Base-by-base conservation (phyloP, 1,284 basidiomycete genomes). In the Apiotrichum sp. region DNA sequence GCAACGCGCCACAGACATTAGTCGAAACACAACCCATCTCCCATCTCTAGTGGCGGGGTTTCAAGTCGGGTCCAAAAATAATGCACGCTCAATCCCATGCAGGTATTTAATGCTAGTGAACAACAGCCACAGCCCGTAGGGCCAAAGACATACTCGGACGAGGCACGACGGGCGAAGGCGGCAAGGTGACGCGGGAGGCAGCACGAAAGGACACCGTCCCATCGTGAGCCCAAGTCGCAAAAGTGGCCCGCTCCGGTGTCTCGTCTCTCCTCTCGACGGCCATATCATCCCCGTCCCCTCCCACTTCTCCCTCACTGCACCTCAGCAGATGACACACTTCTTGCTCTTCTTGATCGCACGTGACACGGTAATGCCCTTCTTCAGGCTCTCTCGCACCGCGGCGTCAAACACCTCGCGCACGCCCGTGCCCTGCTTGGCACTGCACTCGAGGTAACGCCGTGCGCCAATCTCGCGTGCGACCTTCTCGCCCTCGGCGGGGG, bases 401-500 rank as follows among this genome's bases (percentile, higher is more conserved):
- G 88, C 83, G 59, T 87, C 84, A 75, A 98, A 98, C 46, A 98
- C 93, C 55, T 95, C 90, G 60, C 87, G 85, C 35, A 98, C 92
- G 41, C 92, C 92, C 33, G 81, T 80, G 13, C 90, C 89, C 29
- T 86, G 86, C 80, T 96, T 95, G 47, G 95, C 90, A 22, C 87
- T 91, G 77, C 95, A 99, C 77, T 99, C 93, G 62, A 89, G 80
- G 73, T 98, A 98, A 72, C 74, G 66, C 47, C 84, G 86, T n/a
- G 95, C 93, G 29, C 91, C 90, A 57, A 98, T 97, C 70, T 96
- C 90, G 64, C 84, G 84, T 13, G 93, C 91, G 14, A 96, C 86
- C 44, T 79, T 79, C 14, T 80, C 81, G 2, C 91, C 92, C 72
- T 91, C 88, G 65, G 88, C 85, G 10, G 85, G 72, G 0, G 87